Conservation (phyloP, 2,329 filamentous ascomycete genomes). For the Eutypella sp. region DNA sequence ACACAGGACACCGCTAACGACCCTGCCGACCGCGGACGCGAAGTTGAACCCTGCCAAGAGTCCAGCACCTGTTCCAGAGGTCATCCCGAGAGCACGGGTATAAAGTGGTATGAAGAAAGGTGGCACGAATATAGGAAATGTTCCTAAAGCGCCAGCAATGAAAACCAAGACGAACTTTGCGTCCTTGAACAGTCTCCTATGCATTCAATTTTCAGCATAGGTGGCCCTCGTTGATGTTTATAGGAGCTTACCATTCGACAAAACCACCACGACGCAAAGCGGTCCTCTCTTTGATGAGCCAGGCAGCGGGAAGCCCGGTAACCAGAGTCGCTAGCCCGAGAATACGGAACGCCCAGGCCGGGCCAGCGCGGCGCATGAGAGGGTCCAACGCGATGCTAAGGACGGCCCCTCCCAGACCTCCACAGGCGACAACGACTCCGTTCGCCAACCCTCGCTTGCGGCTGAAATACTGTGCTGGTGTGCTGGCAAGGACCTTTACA, state of each 20-base stretch:
- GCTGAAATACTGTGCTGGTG: conserved; percentile 43
- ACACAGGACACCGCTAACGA: conserved; percentile 48
- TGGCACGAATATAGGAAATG: conserved; percentile 56
- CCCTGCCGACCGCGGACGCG: conserved; percentile 52
- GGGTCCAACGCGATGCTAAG: conserved; percentile 37
- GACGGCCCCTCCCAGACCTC: conserved; percentile 44
- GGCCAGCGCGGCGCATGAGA: conserved; percentile 36
- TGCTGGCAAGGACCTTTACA: conserved; percentile 29
- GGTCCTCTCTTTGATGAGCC: conserved; percentile 44
- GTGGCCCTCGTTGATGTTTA: no score
- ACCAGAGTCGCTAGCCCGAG: conserved; percentile 46
- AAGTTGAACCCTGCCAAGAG: conserved; percentile 59
- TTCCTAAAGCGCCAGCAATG: conserved; percentile 48
- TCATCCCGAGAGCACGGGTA: conserved; percentile 48
- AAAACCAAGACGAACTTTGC: conserved; percentile 49
- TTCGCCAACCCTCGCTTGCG: conserved; percentile 42
- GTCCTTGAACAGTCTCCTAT: conserved; percentile 24
- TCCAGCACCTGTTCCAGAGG: conserved; percentile 47
- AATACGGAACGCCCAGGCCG: conserved; percentile 48
- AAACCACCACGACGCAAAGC: conserved; percentile 33
- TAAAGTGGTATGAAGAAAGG: conserved; percentile 52
- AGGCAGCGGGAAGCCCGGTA: conserved; percentile 52
- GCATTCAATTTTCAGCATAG: neutral
- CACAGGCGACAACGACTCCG: conserved; percentile 38
- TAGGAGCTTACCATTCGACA: conserved; percentile 41